A percentile compares a stretch with the other conserved stretches of the same genome.
These are phyloP conservation scores for Chlamydomonas incerta DNA, from an alignment of 139 green algal genomes.

Conservation along the genomic window DNA sequence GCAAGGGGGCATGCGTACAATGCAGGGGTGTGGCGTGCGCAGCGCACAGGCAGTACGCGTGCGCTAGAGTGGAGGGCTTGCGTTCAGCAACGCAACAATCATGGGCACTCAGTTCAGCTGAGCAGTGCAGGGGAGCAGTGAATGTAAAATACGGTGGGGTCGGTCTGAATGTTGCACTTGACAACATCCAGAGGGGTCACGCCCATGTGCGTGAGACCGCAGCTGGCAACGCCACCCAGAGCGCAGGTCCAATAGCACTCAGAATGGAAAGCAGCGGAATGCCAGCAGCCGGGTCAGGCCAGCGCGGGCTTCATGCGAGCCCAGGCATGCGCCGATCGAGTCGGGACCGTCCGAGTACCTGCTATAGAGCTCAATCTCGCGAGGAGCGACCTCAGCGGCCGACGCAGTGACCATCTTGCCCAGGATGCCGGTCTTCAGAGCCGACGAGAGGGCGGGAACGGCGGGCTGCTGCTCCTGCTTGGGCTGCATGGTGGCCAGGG, in stretches of 20 bases:
- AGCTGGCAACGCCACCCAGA: constrained; percentile 59
- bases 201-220: constrained; percentile 72
- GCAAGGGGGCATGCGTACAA: too few relatives aligned
- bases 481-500: constrained; percentile 39
- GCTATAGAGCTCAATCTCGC: constrained; percentile 75
- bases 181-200: constrained; percentile 95
- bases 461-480: constrained; percentile 27
- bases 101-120: too few relatives aligned
- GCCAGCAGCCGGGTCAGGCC: too few relatives aligned
- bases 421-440: constrained; percentile 23
- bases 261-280: not conserved
- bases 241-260: constrained; percentile 44
- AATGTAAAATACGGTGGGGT: too few relatives aligned
- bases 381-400: constrained; percentile 46
- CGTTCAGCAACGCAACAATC: too few relatives aligned
- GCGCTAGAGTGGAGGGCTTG: too few relatives aligned
- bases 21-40: too few relatives aligned
- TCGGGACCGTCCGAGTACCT: not conserved
- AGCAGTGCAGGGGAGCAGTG: too few relatives aligned
- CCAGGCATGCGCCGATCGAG: too few relatives aligned
- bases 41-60: too few relatives aligned
- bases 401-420: constrained; percentile 59
- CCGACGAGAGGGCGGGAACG: not conserved
- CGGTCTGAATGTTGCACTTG: constrained; percentile 92
- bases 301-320: too few relatives aligned